Percentiles rank a stretch among this genome's conserved stretches.
phyloP scores from a whole-genome alignment of 2,329 filamentous ascomycete species.

The Didymellaceae sp. region DNA sequence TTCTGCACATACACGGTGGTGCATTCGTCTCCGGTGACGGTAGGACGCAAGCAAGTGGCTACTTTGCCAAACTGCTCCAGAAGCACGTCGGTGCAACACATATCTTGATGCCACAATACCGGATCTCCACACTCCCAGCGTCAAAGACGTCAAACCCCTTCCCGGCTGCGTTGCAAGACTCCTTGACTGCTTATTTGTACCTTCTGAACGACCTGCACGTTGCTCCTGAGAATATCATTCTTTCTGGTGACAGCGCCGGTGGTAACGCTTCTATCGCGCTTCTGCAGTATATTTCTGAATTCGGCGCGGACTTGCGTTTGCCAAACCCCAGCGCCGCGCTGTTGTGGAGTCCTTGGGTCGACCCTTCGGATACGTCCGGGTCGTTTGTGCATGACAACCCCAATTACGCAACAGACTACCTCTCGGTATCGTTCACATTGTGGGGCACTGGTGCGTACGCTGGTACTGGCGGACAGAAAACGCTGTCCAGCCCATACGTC shows the following conservation, averaged over 20 bases:
- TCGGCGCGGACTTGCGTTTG: conserved; percentile 44
- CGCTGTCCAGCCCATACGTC: conserved; percentile 47
- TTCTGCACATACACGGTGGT: conserved; percentile 59
- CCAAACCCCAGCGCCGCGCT: conserved; percentile 47
- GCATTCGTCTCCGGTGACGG: conserved; percentile 56
- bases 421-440: conserved; percentile 45
- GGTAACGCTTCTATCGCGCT: conserved; percentile 55
- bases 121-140: conserved; percentile 52
- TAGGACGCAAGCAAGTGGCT: conserved; percentile 44
- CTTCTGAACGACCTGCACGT: conserved; percentile 52
- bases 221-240: conserved; percentile 49
- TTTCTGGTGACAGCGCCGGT: conserved; percentile 60
- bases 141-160: conserved; percentile 51
- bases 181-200: conserved; percentile 55
- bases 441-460: conserved; percentile 54
- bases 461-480: conserved; percentile 20
- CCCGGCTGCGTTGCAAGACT: conserved; percentile 60
- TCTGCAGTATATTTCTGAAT: conserved; percentile 55
- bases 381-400: conserved; percentile 38
- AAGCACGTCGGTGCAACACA: conserved; percentile 48
- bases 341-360: conserved; percentile 55
- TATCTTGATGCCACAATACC: conserved; percentile 57
- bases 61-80: conserved; percentile 40
- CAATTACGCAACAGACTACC: conserved; percentile 51
- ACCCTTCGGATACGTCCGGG: conserved; percentile 40